These are phyloP conservation scores for Trypanosoma congolense DNA, from an alignment of 208 protist genomes.

Conservation along the genomic window DNA sequence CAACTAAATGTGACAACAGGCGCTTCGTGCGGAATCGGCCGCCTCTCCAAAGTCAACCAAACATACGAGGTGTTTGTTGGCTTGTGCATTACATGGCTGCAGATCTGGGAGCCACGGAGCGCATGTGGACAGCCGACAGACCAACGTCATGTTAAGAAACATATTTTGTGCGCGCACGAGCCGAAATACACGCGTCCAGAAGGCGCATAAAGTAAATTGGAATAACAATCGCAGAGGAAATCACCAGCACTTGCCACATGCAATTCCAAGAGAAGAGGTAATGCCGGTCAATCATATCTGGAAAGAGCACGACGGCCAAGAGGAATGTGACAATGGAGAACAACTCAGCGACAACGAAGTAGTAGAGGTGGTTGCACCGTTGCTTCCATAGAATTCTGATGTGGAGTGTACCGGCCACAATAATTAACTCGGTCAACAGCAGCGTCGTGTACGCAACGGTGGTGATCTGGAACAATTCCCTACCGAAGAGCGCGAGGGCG, in stretches of 20 bases:
- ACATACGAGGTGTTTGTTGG: too few species aligned
- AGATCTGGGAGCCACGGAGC: too few species aligned
- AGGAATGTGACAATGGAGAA: conserved; percentile 90
- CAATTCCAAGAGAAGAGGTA: conserved; percentile 93
- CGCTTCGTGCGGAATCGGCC: too few species aligned
- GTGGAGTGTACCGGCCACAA: conserved; percentile 92
- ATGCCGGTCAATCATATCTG: conserved; percentile 87
- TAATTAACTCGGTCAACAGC: conserved; percentile 96
- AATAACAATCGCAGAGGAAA: conserved; percentile 69
- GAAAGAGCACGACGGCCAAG: conserved; percentile 86
- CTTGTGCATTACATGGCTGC: too few species aligned
- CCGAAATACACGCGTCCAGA: conserved; percentile 46
- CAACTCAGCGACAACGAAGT: conserved; percentile 87
- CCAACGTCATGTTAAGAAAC: conserved; percentile 18
- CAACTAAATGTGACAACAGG: too few species aligned
- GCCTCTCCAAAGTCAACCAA: too few species aligned
- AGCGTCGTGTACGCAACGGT: conserved; percentile 97
- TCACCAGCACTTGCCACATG: conserved; percentile 79
- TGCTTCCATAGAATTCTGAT: conserved; percentile 77
- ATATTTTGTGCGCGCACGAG: conserved; percentile 31
- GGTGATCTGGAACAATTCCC: conserved; percentile 93
- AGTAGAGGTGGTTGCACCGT: conserved; percentile 59
- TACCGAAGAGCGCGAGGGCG: conserved; percentile 92
- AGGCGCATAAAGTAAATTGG: conserved; percentile 46
- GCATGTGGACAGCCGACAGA: too few species aligned